Base-by-base conservation (phyloP, 179 eudicot species). In the Silene coronaria region DNA sequence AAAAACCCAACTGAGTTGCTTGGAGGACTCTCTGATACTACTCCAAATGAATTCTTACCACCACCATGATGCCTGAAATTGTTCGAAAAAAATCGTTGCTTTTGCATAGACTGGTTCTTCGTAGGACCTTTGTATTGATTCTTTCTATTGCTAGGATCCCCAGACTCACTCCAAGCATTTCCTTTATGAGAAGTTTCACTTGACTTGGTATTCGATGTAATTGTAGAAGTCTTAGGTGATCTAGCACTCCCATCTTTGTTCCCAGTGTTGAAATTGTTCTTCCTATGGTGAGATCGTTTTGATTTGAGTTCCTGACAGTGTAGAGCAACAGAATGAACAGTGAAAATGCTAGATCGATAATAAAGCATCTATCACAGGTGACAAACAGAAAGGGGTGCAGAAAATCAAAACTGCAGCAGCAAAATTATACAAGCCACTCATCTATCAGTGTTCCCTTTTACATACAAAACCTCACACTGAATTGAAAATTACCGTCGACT, bases 11-110 rank as follows among this genome's bases (percentile, higher is more conserved):
- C 88, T 3, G 97, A 88, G 74, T 79, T 90, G 73, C 96, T 89
- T 57, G 98, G 98, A 64, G 98, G 98, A 83, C 98, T 93, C 83
- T 91, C 97, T 75, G 93, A 88, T 76, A 86, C 79, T 26, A 61
- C 71, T 71, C 91, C 94, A 67, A 71, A 68, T 70, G 88, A 78
- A 81, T 82, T 86, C 61, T 78, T 85, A 61, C 78, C 82, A 83
- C 78, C 86, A 76, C 89, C 93, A 82, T 86, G 87, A 79, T 81
- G 88, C 83, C 82, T 90, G 12, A 78, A 79, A 80, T 86, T 89
- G 75, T 88, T 86, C 4, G 84, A 77, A 71, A 93, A 90, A 59
- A 90, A 86, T 32, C 97, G 84, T 58, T 92, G 97, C 76, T 83
- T 88, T 58, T 81, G 86, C 68, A 75, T 66, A 24, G 85, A 75